Base-by-base conservation (phyloP, 768 basidiomycete species). In the Infundibulicybe gibba region DNA sequence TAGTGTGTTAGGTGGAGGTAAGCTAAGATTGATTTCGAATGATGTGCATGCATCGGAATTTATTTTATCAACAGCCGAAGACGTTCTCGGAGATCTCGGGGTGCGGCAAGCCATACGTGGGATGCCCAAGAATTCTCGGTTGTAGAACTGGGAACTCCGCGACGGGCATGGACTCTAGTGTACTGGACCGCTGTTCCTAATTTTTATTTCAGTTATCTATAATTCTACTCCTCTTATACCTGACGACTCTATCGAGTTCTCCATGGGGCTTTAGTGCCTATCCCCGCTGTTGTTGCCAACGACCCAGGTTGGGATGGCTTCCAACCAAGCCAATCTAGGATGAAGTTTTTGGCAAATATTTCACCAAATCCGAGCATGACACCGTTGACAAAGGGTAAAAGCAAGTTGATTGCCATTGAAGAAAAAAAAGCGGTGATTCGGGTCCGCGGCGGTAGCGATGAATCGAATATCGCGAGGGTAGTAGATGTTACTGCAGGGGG, bases 281-380 rank as follows among this genome's bases (percentile, higher is more conserved):
- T 51, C 12, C 71, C 76, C 32, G 68, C 55, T 16, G 68, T 66
- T 8, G 74, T 55, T 20, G 66, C 70, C 39, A 66, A 61, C 42
- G 69, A 61, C 12, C 69, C 71, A 35, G 69, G 63, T 10, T 55
- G 59, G 13, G 59, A 40, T 17, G 58, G 45, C 45, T 66, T 72
- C 76, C 76, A 77, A 6, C 77, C 77, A 53, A 79, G 63, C 71
- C 75, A 77, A 16, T 60, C 63, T 49, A 87, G 65, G 14, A 89
- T 62, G n/a, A 88, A 74, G 39, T 86, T 79, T 65, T 87, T 87
- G 32, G 87, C 92, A 60, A 94, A 92, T 42, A 95, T 87, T 65
- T 95, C 93, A 34, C 92, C 92, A 60, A 94, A 94, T n/a, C 92
- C 92, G 43, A 94, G 80, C 92, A 95, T 95, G 48, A 95, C 88